Evolutionary conservation across 768 basidiomycete genomes (phyloP), one percentile per base, ranked within the genome.

Genomic region (Tephrocybe sp.): DNA sequence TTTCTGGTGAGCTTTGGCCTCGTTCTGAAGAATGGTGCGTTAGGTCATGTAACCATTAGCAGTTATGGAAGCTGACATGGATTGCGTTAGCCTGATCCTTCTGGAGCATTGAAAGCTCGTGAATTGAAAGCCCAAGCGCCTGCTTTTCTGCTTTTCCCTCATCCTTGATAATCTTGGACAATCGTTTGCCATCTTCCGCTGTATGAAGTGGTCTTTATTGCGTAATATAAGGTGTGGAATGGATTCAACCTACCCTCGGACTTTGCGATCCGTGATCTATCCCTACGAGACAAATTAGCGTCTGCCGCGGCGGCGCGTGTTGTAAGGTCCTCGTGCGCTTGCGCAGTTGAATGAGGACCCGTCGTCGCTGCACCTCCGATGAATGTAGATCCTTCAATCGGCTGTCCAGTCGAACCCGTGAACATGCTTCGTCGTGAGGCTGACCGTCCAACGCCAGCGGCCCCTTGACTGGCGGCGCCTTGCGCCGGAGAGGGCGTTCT

Each of bases 71-170:
- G n/a, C 67, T 13, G 19, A 80, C 80, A 67, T 82, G 82, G 47
- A 85, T 72, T 1, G 86, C 82, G 3, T 69, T 67, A 61, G 80
- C 83, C 59, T 91, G 89, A n/a, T 86, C 64, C 62, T 73, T 74
- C 62, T 88, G 86, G n/a, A 91, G 64, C 23, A 80, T 70, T 3
- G 76, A 75, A 18, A 91, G 79, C 53, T 86, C 84, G 46, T 73
- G 75, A 56, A 91, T 74, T 3, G 84, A 80, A 4, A 78, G 69
- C 18, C 69, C 65, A 18, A 93, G 65, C 0, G 85, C 76, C 52
- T 76, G 70, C 61, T 82, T 82, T 65, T 91, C 88, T 1, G 78
- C 72, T 59, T 82, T 83, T 1, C 76, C 84, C 64, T 90, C 90
- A 1, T 72, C 65, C 64, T 78, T 83, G 58, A 91, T 80, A 29